phyloP scores from a whole-genome alignment of 306 rosid species.

The Cicer chorassanicum region DNA sequence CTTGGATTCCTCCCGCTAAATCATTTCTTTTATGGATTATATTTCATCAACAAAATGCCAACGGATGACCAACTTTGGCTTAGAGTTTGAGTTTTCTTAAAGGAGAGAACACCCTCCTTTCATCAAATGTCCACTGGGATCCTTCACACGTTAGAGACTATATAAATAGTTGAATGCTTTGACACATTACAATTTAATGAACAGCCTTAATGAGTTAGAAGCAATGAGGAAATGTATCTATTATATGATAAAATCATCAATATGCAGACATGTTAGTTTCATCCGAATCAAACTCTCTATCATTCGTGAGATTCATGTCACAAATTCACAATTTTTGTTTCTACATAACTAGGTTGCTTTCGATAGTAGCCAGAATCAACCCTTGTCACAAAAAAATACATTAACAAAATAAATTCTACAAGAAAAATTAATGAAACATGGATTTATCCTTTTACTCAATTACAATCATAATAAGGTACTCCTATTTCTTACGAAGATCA shows the following conservation, averaged over 20 bases:
- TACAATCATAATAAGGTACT: slow-evolving; percentile 33
- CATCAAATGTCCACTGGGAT: too few relatives aligned
- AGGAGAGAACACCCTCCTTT: too few relatives aligned
- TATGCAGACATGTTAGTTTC: neutral
- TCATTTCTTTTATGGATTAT: too few relatives aligned
- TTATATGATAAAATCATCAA: neutral
- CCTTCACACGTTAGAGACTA: too few relatives aligned
- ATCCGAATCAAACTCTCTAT: neutral
- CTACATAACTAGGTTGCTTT: slow-evolving; percentile 12
- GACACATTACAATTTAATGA: neutral
- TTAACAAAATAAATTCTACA: slow-evolving; percentile 5
- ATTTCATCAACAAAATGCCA: too few relatives aligned
- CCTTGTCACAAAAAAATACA: slow-evolving; percentile 7
- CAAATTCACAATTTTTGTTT: slow-evolving; percentile 18
- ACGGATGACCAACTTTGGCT: too few relatives aligned
- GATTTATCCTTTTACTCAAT: slow-evolving; percentile 14
- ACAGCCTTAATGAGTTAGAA: neutral
- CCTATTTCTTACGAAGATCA: slow-evolving; percentile 79
- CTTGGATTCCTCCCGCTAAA: too few relatives aligned
- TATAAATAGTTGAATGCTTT: neutral
- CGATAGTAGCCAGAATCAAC: neutral
- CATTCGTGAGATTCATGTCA: slow-evolving; percentile 30
- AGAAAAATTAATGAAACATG: slow-evolving; percentile 20
- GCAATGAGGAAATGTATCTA: neutral
- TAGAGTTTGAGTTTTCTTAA: too few relatives aligned